Conservation (phyloP, 129 eudicot species). For the Heracleum sosnowskyi region DNA sequence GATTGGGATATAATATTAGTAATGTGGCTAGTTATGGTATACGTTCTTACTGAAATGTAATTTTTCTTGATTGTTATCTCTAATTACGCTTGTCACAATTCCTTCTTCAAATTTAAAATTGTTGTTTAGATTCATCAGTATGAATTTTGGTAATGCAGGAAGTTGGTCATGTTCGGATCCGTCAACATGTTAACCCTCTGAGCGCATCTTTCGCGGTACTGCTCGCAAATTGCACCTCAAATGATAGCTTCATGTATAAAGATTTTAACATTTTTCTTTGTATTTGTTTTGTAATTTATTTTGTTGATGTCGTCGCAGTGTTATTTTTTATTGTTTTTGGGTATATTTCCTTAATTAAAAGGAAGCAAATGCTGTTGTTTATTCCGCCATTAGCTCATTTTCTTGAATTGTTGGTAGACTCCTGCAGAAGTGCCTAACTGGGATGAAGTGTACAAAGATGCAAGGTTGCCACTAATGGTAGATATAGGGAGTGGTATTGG, state of each 20-base stretch:
- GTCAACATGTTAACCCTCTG: constrained; percentile 66
- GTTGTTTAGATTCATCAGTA: neutral
- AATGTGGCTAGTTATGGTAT: constrained; percentile 2
- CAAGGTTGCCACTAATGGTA: constrained; percentile 84
- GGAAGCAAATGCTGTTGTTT: neutral
- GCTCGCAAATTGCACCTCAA: neutral
- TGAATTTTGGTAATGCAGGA: constrained; percentile 25
- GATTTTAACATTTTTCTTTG: neutral
- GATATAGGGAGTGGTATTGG: constrained; percentile 84
- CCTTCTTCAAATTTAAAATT: neutral
- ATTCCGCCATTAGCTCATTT: neutral
- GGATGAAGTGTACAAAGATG: constrained; percentile 65
- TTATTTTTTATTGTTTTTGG: neutral
- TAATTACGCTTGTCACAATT: neutral
- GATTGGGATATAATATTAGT: neutral
- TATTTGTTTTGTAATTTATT: no score
- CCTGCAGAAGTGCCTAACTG: constrained; percentile 74
- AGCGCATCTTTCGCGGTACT: constrained; percentile 21
- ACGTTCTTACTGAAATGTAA: neutral
- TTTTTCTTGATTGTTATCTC: constrained; percentile 3
- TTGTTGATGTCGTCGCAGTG: neutral
- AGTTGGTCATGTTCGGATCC: constrained; percentile 42
- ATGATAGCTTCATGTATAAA: neutral
- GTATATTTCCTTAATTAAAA: neutral
- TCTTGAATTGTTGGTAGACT: constrained; percentile 30